phyloP scores from a whole-genome alignment of 805 yeast genomes.

The Starmerella gropengiesseri region DNA sequence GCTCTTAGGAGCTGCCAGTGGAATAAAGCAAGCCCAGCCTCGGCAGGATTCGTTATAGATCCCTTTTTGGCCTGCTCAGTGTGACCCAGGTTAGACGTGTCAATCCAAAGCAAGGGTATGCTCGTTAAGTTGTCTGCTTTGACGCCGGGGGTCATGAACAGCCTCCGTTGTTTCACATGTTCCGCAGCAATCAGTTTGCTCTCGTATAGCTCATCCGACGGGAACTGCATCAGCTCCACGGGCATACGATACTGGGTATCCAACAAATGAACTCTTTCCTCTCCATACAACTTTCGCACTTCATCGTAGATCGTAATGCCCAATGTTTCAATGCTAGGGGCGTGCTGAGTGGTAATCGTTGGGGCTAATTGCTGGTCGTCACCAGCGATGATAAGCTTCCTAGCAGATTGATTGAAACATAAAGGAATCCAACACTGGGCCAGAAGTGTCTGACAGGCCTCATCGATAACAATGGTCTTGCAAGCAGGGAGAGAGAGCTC shows the following conservation, averaged over 20 bases:
- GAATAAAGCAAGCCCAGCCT: background rate
- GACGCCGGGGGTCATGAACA: too few relatives aligned
- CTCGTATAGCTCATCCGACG: background rate
- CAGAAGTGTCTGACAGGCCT: background rate
- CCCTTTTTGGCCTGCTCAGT: too few relatives aligned
- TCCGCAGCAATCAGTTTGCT: background rate
- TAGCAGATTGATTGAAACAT: too few relatives aligned
- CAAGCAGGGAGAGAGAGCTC: background rate
- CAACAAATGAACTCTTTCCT: too few relatives aligned
- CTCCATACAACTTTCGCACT: too few relatives aligned
- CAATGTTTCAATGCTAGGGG: background rate
- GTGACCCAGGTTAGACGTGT: too few relatives aligned
- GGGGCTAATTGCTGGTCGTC: background rate
- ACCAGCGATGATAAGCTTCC: background rate
- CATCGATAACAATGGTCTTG: background rate
- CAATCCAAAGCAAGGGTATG: too few relatives aligned
- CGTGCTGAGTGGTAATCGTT: background rate
- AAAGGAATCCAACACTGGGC: background rate
- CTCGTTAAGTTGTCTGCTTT: too few relatives aligned
- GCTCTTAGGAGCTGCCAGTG: background rate
- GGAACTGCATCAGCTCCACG: background rate
- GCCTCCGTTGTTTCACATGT: too few relatives aligned
- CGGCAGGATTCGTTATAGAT: background rate
- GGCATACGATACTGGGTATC: conserved; percentile 1
- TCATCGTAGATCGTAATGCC: background rate